Evolutionary conservation across 2,329 filamentous ascomycete genomes (phyloP), one percentile per base, ranked within the genome.

Genomic region (Lojkania enalia): DNA sequence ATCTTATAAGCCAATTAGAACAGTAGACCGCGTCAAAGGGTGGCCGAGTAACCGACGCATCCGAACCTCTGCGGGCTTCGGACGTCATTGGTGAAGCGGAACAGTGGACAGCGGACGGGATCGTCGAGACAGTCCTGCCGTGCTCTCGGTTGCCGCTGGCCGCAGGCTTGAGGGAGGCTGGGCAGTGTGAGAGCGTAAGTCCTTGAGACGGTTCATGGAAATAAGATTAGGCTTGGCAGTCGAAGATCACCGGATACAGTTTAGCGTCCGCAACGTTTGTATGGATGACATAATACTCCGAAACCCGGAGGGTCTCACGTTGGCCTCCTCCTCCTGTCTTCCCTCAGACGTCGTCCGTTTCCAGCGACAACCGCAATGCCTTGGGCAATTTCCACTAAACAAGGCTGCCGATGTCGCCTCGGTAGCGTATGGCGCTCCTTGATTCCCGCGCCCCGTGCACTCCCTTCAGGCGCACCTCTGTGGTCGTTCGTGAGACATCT

Each of bases 261-360:
- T 35, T 51, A 53, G 60, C 46, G 51, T 30, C 23, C 50, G 47
- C 32, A 37, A 48, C 15, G 20, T 30, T 21, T 29, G 33, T 15
- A 19, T 35, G 35, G 39, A 29, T 44, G 39, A 43, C 48, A 47
- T 45, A 27, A 40, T 27, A 9, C 20, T 15, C 36, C 44, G 41
- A 48, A 45, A 52, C 42, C 55, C 23, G 38, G 44, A 55, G 51
- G 57, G 48, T 54, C 58, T 64, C 55, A 58, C 35, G 30, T 44
- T 33, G 41, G 44, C 36, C 48, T 54, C 54, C 54, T 46, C 57
- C 52, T 52, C 54, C 47, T 44, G 29, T 45, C 41, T 44, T 51
- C 58, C 46, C 53, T 67, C 65, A 61, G 43, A 70, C 67, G 57
- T 49, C 20, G 59, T 55, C 57, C 44, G 66, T 69, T 66, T 70